Conservation (phyloP, 2,329 filamentous ascomycete genomes). For the Penicillium sp. region DNA sequence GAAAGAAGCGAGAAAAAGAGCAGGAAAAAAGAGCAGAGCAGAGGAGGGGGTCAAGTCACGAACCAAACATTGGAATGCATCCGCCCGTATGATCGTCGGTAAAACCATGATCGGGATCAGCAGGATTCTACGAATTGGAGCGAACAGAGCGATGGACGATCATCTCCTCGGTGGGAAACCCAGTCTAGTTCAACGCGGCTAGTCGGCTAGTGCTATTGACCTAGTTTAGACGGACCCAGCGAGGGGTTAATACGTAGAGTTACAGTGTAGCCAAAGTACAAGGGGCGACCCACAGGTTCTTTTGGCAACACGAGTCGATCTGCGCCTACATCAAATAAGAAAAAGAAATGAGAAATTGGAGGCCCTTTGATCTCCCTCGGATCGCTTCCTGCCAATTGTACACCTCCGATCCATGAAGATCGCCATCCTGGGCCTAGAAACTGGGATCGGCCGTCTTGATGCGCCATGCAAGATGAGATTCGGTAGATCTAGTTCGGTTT, state of each 20-base stretch:
- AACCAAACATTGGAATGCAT: slow-evolving; percentile 18
- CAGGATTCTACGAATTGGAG: too few species aligned
- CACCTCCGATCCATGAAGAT: slow-evolving; percentile 8
- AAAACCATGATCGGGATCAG: background rate
- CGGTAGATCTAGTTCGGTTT: slow-evolving; percentile 8
- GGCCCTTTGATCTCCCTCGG: background rate
- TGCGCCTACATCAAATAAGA: background rate
- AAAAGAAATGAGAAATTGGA: background rate
- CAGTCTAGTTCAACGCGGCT: too few species aligned
- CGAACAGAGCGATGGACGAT: background rate
- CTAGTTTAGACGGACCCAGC: background rate
- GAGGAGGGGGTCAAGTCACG: background rate
- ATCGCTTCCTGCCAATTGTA: slow-evolving; percentile 11
- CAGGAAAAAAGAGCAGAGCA: background rate
- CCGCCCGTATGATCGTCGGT: slow-evolving; percentile 4
- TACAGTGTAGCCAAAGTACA: background rate
- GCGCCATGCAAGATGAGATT: slow-evolving; percentile 12
- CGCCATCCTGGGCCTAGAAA: slow-evolving; percentile 6
- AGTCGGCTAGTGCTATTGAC: background rate
- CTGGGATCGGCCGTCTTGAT: slow-evolving; percentile 8
- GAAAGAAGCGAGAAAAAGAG: background rate
- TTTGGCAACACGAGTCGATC: slow-evolving; percentile 15
- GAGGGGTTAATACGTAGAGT: background rate
- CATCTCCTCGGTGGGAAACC: background rate
- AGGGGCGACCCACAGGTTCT: background rate